Conservation (phyloP, 352 stramenopile species). For the Pythium rishiriense region DNA sequence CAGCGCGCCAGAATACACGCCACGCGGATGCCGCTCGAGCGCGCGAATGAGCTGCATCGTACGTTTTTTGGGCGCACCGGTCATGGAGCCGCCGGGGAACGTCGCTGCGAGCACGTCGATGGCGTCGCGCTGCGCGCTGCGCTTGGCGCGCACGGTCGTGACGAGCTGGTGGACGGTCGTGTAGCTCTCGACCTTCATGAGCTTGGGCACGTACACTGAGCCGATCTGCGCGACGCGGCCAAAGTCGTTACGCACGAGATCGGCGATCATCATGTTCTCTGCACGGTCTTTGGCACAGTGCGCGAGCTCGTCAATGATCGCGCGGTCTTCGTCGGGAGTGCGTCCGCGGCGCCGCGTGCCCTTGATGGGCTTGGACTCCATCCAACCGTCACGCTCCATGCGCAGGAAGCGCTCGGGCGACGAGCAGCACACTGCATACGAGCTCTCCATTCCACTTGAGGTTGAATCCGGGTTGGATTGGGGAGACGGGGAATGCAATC, state of each 20-base stretch:
- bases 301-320: conserved; percentile 73
- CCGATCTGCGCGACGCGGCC: conserved; percentile 91
- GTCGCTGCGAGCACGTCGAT: conserved; percentile 93
- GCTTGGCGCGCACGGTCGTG: conserved; percentile 90
- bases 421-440: conserved; percentile 93
- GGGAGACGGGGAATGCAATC: background rate
- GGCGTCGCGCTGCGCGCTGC: conserved; percentile 46
- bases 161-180: conserved; percentile 98
- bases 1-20: conserved; percentile 95
- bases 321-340: conserved; percentile 46
- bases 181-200: conserved; percentile 96
- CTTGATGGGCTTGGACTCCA: conserved; percentile 98
- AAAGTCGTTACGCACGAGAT: conserved; percentile 97
- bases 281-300: conserved; percentile 92
- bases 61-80: conserved; percentile 95
- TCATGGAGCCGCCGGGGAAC: conserved; percentile 98
- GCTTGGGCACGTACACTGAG: conserved; percentile 90
- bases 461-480: too few species aligned
- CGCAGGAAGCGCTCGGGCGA: conserved; percentile 96
- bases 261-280: conserved; percentile 98
- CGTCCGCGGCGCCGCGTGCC: conserved; percentile 82
- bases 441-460: conserved; percentile 16
- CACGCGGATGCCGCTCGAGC: conserved; percentile 87
- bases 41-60: conserved; percentile 96
- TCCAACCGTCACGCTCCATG: conserved; percentile 60